Conservation (phyloP, 2,329 filamentous ascomycete genomes). For the Xylariaceae sp. region DNA sequence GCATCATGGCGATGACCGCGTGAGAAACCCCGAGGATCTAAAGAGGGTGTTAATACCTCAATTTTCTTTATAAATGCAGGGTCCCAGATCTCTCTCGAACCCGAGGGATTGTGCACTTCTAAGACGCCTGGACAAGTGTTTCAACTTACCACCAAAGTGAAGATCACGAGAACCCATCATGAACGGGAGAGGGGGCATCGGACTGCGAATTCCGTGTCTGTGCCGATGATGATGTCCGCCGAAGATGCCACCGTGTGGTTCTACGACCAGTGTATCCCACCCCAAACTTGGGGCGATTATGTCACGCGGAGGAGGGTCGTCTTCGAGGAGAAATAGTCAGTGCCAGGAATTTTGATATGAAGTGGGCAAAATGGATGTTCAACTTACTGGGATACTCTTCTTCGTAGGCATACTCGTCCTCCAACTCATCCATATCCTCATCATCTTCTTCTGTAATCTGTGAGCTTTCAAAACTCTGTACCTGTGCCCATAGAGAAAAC, state of each 20-base stretch:
- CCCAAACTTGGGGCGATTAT: conserved; percentile 43
- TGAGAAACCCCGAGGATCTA: conserved; percentile 37
- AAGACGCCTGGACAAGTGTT: neutral
- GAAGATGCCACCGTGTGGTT: conserved; percentile 36
- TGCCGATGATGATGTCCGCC: conserved; percentile 49
- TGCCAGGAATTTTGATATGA: conserved; percentile 1
- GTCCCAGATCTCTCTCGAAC: no score
- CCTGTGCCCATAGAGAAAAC: conserved; percentile 2
- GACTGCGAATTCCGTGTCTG: conserved; percentile 50
- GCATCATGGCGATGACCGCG: conserved; percentile 49
- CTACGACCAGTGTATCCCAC: conserved; percentile 54
- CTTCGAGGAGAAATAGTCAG: conserved; percentile 19
- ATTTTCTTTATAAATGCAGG: neutral
- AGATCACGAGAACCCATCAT: conserved; percentile 28
- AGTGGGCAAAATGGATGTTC: neutral
- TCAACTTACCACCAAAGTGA: conserved; percentile 22
- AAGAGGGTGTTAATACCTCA: conserved; percentile 20
- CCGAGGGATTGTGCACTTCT: neutral
- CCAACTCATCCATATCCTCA: conserved; percentile 63
- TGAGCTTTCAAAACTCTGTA: conserved; percentile 11
- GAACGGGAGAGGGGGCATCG: conserved; percentile 48
- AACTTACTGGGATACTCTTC: conserved; percentile 54
- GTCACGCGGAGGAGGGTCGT: conserved; percentile 40
- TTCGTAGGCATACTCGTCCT: conserved; percentile 62
- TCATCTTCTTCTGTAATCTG: conserved; percentile 43